These are phyloP conservation scores for Ganoderma lingzhi DNA, from an alignment of 1,284 basidiomycete species.

Conservation along the genomic window DNA sequence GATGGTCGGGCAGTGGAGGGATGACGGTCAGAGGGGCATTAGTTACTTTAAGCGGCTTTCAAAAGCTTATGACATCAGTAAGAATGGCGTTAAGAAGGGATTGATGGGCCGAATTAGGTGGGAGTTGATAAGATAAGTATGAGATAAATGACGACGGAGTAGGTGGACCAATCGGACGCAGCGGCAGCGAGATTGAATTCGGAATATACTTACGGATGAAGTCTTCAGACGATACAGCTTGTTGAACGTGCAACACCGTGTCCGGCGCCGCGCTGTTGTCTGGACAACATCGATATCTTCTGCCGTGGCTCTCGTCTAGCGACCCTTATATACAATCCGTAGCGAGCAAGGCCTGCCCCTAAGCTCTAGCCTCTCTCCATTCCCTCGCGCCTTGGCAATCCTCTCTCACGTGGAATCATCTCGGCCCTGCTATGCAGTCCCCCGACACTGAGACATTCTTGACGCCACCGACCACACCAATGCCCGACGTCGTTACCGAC, in stretches of 20 bases:
- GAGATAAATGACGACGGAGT: not conserved
- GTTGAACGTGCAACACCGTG: not conserved
- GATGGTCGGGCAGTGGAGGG: not conserved
- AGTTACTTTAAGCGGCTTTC: not conserved
- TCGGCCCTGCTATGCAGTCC: conserved; percentile 28
- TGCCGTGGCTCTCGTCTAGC: not conserved
- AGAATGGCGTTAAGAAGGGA: not conserved
- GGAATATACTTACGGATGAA: not conserved
- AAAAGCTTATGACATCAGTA: conserved; percentile 4
- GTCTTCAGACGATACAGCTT: not conserved
- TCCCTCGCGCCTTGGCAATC: conserved; percentile 12
- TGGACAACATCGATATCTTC: conserved; percentile 22
- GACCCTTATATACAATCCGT: conserved; percentile 5
- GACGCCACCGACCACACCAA: conserved; percentile 68
- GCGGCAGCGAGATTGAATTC: not conserved
- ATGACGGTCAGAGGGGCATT: not conserved
- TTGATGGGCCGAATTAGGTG: not conserved
- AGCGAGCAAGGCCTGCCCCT: not conserved
- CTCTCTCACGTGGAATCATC: conserved; percentile 21
- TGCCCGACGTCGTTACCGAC: conserved; percentile 41
- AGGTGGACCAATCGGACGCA: conserved; percentile 11
- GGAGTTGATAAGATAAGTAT: not conserved
- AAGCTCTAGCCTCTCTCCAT: conserved; percentile 11
- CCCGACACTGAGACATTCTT: conserved; percentile 64
- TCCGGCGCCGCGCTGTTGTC: conserved; percentile 11